phyloP scores from a whole-genome alignment of 139 green algal genomes.

The Chlamydomonas sp. region DNA sequence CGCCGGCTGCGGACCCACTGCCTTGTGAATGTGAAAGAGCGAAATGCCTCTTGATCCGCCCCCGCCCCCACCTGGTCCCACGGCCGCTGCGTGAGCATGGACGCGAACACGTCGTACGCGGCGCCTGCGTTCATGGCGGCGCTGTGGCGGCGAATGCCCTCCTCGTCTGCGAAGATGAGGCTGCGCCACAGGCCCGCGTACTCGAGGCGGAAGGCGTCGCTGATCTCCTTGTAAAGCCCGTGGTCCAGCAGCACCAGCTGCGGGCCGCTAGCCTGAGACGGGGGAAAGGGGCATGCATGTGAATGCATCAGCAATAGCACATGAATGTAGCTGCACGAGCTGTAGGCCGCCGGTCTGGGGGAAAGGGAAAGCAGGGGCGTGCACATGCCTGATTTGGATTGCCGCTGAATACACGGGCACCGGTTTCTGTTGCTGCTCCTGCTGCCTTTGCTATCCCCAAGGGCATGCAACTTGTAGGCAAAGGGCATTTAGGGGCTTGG shows the following conservation, averaged over 20 bases:
- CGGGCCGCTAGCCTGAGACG: constrained; percentile 24
- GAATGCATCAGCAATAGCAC: neutral
- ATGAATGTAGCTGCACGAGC: constrained; percentile 79
- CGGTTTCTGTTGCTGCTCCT: neutral
- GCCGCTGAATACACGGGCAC: neutral
- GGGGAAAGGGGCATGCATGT: too few relatives aligned
- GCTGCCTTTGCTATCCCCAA: neutral
- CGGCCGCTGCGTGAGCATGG: constrained; percentile 87
- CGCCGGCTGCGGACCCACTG: too few relatives aligned
- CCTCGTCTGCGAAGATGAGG: constrained; percentile 86
- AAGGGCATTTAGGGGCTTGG: too few relatives aligned
- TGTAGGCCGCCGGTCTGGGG: constrained; percentile 48
- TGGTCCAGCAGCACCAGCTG: constrained; percentile 93
- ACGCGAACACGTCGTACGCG: constrained; percentile 80
- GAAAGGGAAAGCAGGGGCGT: too few relatives aligned
- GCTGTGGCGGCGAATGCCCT: constrained; percentile 74
- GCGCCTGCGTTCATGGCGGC: constrained; percentile 87
- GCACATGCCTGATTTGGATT: too few relatives aligned
- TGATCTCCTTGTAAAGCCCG: constrained; percentile 83
- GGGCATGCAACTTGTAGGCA: too few relatives aligned
- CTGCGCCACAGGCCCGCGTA: constrained; percentile 85
- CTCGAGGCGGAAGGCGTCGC: constrained; percentile 70
- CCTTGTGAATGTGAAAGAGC: neutral
- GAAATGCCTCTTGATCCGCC: neutral
- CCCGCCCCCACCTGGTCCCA: constrained; percentile 79